A percentile compares a stretch with the other conserved stretches of the same genome.
Evolutionary conservation across 352 stramenopile genomes (phyloP).

Genomic region (Globisporangium uncinulatum): DNA sequence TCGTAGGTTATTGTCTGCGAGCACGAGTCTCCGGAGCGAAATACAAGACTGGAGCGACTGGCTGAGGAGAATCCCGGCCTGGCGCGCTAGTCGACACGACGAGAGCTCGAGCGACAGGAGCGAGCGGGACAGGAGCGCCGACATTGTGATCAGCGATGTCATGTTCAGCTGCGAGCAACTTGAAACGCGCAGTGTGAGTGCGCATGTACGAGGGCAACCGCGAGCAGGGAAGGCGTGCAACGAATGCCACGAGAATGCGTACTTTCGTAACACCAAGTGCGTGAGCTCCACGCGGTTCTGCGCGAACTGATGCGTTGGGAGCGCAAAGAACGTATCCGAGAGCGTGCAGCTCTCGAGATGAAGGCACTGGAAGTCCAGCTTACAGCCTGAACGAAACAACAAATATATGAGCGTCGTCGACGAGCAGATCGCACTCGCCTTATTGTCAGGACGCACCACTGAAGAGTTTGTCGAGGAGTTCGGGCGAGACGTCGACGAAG

Average conservation of each 20-base stretch:
- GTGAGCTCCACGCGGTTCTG: slow-evolving; percentile 17
- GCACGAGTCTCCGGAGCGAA: slow-evolving; percentile 23
- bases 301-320: slow-evolving; percentile 20
- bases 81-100: slow-evolving; percentile 39
- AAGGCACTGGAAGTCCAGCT: slow-evolving; percentile 20
- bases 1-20: slow-evolving; percentile 47
- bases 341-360: slow-evolving; percentile 33
- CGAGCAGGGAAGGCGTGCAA: neutral
- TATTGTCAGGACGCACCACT: neutral
- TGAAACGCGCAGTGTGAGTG: neutral
- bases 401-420: too few species aligned
- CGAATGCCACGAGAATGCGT: neutral
- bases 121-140: slow-evolving; percentile 25
- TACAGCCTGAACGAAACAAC: slow-evolving; percentile 9
- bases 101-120: slow-evolving; percentile 43
- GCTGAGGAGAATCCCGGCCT: slow-evolving; percentile 55
- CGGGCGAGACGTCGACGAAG: neutral
- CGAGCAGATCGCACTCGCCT: too few species aligned
- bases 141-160: slow-evolving; percentile 50
- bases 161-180: slow-evolving; percentile 48
- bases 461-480: neutral
- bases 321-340: slow-evolving; percentile 30
- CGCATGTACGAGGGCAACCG: too few species aligned
- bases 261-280: slow-evolving; percentile 27
- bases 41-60: slow-evolving; percentile 39